phyloP scores from a whole-genome alignment of 371 early-diverging fungal species.

The Lichtheimia corymbifera region DNA sequence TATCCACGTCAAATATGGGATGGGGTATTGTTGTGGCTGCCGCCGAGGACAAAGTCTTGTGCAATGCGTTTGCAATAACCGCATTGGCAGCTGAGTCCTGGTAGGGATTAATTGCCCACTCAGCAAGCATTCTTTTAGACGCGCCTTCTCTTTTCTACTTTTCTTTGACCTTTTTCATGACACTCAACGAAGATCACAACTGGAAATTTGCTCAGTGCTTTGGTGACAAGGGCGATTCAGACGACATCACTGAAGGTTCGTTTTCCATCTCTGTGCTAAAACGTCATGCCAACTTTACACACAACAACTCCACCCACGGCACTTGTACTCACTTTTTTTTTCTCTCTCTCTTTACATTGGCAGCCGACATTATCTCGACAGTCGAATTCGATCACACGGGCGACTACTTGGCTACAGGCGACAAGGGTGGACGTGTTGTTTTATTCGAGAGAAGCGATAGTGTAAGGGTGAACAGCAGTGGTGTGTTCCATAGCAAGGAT shows the following conservation, averaged over 20 bases:
- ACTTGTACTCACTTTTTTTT: not conserved
- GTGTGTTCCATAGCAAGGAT: not conserved
- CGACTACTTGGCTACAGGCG: slow-evolving; percentile 90
- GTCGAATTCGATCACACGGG: slow-evolving; percentile 94
- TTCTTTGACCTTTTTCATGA: slow-evolving; percentile 2
- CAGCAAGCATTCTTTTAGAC: not conserved
- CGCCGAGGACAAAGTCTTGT: too few species aligned
- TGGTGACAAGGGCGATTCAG: slow-evolving; percentile 97
- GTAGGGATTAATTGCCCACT: too few species aligned
- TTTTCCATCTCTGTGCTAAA: too few species aligned
- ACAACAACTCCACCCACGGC: not conserved
- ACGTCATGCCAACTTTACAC: too few species aligned
- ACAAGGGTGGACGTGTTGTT: slow-evolving; percentile 90
- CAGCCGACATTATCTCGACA: slow-evolving; percentile 93
- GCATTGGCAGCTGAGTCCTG: too few species aligned
- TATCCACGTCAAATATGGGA: too few species aligned
- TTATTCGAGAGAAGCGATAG: slow-evolving; percentile 87
- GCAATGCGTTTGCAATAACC: too few species aligned
- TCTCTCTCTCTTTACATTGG: not conserved
- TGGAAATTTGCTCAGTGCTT: slow-evolving; percentile 99
- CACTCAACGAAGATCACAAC: slow-evolving; percentile 53
- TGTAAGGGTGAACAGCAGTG: slow-evolving; percentile 47
- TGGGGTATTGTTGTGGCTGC: too few species aligned
- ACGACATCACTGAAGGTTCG: slow-evolving; percentile 96
- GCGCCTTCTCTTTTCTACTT: not conserved